These are phyloP conservation scores for Candida hispaniensis DNA, from an alignment of 805 yeast species.

Conservation along the genomic window DNA sequence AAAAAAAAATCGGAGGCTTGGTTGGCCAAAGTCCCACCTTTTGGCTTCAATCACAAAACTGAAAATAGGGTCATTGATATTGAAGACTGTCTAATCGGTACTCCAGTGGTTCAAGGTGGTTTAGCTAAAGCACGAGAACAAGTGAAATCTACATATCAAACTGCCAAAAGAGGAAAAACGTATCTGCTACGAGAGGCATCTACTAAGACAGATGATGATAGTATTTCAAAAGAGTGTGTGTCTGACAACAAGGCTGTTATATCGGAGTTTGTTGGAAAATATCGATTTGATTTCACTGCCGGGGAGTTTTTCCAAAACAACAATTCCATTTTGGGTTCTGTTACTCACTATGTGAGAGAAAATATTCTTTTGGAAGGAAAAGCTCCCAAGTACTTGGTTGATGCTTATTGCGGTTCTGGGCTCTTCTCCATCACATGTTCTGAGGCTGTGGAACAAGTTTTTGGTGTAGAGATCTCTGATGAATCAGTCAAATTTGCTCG, in stretches of 20 bases:
- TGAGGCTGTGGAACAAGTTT: constrained; percentile 64
- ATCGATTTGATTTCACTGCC: constrained; percentile 76
- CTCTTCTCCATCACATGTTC: constrained; percentile 83
- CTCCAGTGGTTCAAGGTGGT: constrained; percentile 64
- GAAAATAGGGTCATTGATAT: constrained; percentile 63
- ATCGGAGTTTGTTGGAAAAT: constrained; percentile 54
- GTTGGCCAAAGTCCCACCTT: constrained; percentile 44
- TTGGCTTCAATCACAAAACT: constrained; percentile 87
- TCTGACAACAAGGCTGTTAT: constrained; percentile 72
- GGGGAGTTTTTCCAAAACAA: constrained; percentile 96
- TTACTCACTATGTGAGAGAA: constrained; percentile 68
- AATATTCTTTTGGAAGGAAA: constrained; percentile 41
- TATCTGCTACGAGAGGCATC: constrained; percentile 74
- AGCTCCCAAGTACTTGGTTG: constrained; percentile 62
- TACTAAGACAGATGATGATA: constrained; percentile 28
- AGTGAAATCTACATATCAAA: constrained; percentile 39
- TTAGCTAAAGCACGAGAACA: constrained; percentile 54
- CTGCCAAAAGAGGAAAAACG: constrained; percentile 73
- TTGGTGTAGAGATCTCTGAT: constrained; percentile 90
- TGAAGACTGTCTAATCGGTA: constrained; percentile 89
- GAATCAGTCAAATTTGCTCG: constrained; percentile 85
- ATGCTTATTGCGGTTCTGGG: constrained; percentile 95
- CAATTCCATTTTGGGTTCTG: constrained; percentile 76
- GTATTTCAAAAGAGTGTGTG: constrained; percentile 47
- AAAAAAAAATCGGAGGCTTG: constrained; percentile 31